Conservation (phyloP, 306 rosid species). For the Pyrus communis region DNA sequence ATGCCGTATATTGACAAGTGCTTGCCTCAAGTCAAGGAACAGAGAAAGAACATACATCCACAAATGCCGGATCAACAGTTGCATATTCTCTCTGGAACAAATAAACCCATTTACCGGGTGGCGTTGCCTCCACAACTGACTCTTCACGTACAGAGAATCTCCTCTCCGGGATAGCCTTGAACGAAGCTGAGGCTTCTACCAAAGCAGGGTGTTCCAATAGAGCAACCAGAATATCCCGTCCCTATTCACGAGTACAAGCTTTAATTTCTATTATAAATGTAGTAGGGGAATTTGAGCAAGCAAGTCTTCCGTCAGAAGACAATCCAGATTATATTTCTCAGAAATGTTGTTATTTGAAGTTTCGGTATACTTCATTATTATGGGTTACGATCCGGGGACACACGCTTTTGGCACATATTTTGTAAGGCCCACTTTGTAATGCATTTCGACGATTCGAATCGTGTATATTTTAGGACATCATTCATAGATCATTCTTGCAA, state of each 20-base stretch:
- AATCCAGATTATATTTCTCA: neutral
- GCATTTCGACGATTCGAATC: too few species aligned
- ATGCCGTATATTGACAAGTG: neutral
- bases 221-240: constrained; percentile 37
- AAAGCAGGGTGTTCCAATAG: constrained; percentile 52
- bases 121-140: constrained; percentile 23
- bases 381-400: too few species aligned
- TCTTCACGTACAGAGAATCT: constrained; percentile 42
- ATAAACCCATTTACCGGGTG: constrained; percentile 53
- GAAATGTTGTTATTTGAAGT: neutral
- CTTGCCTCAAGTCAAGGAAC: neutral
- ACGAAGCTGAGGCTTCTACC: constrained; percentile 38
- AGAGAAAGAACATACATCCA: constrained; percentile 38
- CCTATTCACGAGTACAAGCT: constrained; percentile 39
- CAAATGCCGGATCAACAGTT: constrained; percentile 61
- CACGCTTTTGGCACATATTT: too few species aligned
- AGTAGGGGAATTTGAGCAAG: neutral
- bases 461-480: too few species aligned
- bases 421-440: too few species aligned
- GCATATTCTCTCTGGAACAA: constrained; percentile 85
- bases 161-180: constrained; percentile 51
- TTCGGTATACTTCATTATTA: too few species aligned
- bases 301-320: neutral
- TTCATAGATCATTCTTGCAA: too few species aligned
- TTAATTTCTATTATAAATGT: neutral